phyloP scores from a whole-genome alignment of 257 asterid genomes.

The Cinchona pubescens region DNA sequence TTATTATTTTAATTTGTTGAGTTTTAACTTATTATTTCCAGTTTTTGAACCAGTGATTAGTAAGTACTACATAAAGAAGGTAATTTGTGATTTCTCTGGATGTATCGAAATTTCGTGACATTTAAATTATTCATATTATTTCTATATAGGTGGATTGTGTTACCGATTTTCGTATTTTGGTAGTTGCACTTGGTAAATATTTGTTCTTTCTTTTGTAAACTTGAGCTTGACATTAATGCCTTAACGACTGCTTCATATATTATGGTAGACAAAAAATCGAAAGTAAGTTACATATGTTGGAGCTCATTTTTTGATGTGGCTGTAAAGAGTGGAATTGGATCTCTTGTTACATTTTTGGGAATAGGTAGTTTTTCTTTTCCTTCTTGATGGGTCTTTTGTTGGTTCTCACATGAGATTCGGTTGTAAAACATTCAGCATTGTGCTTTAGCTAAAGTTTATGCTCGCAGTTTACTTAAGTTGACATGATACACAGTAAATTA shows the following conservation, averaged over 20 bases:
- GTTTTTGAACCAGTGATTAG: background rate
- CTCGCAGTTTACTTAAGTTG: background rate
- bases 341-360: background rate
- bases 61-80: background rate
- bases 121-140: background rate
- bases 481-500: background rate
- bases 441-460: background rate
- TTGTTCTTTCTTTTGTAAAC: background rate
- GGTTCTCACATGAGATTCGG: background rate
- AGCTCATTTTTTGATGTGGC: background rate
- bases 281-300: background rate
- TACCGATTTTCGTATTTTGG: background rate
- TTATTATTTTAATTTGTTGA: background rate
- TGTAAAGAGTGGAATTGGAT: background rate
- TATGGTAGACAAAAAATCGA: background rate
- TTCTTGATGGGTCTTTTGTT: background rate
- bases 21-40: background rate
- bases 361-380: background rate
- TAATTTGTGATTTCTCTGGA: too few species aligned
- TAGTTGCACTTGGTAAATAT: background rate
- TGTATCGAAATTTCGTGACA: background rate
- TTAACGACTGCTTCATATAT: background rate
- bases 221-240: background rate
- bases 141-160: background rate
- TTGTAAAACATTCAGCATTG: background rate